Evolutionary conservation across 495 filamentous ascomycete genomes (phyloP).

Genomic region (Trichoderma asperelloides): DNA sequence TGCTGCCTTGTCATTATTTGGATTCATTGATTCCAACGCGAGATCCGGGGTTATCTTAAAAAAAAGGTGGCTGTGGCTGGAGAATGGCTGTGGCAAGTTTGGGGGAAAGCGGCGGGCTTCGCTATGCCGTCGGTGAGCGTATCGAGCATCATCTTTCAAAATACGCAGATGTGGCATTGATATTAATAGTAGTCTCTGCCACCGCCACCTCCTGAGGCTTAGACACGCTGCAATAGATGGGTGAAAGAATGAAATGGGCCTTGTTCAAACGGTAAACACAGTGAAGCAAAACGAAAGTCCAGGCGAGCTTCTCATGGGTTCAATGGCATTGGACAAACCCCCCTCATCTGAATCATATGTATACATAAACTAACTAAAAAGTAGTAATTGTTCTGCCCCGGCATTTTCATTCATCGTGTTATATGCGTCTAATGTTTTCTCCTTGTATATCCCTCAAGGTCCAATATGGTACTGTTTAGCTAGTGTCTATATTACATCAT

Average conservation of each 20-base stretch:
- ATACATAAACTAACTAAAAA: too few species aligned
- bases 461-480: slow-evolving; percentile 7
- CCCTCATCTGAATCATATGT: not conserved
- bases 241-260: too few species aligned
- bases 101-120: not conserved
- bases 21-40: too few species aligned
- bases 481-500: slow-evolving; percentile 7
- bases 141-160: not conserved
- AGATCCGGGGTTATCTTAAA: too few species aligned
- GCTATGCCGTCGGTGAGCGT: not conserved
- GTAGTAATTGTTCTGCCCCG: not conserved
- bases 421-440: not conserved
- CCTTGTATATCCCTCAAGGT: slow-evolving; percentile 7
- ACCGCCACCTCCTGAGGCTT: not conserved
- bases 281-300: too few species aligned
- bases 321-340: not conserved
- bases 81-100: too few species aligned
- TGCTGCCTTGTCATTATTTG: too few species aligned
- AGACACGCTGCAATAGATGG: too few species aligned
- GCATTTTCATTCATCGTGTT: not conserved
- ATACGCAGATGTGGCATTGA: not conserved
- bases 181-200: not conserved
- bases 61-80: too few species aligned
- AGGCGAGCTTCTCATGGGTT: not conserved
- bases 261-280: too few species aligned